phyloP scores from a whole-genome alignment of 1,139 yeast genomes.

The Hansenula sp. region DNA sequence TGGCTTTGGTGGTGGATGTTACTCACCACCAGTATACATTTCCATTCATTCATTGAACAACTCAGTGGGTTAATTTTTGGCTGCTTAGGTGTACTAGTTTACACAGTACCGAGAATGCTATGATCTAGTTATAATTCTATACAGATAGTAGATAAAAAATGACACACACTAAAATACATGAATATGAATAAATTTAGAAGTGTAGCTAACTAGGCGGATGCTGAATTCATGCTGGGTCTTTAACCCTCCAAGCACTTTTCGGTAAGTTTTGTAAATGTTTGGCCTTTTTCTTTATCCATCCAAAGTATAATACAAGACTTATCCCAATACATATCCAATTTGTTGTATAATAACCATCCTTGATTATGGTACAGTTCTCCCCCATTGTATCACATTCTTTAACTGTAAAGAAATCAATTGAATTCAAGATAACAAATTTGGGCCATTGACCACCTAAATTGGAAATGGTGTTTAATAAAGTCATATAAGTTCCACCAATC shows the following conservation, averaged over 20 bases:
- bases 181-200: too few relatives aligned
- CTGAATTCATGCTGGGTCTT: slow-evolving; percentile 3
- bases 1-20: slow-evolving; percentile 85
- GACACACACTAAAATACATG: not conserved
- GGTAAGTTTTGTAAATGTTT: slow-evolving; percentile 30
- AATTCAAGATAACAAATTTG: slow-evolving; percentile 63
- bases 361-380: slow-evolving; percentile 50
- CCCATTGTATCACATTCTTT: slow-evolving; percentile 46
- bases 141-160: too few relatives aligned
- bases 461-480: slow-evolving; percentile 85
- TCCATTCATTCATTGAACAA: slow-evolving; percentile 79
- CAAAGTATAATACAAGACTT: slow-evolving; percentile 63
- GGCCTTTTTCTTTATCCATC: slow-evolving; percentile 59
- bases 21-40: slow-evolving; percentile 76
- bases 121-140: not conserved
- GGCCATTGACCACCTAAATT: slow-evolving; percentile 99
- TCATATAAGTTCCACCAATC: slow-evolving; percentile 98
- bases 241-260: slow-evolving; percentile 31
- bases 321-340: slow-evolving; percentile 65
- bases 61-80: slow-evolving; percentile 64
- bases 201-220: too few relatives aligned
- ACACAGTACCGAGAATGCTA: slow-evolving; percentile 32
- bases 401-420: slow-evolving; percentile 75
- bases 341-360: slow-evolving; percentile 85
- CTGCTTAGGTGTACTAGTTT: slow-evolving; percentile 38